Conservation (phyloP, 2,329 filamentous ascomycete species). For the Trichoderma semiorbis region DNA sequence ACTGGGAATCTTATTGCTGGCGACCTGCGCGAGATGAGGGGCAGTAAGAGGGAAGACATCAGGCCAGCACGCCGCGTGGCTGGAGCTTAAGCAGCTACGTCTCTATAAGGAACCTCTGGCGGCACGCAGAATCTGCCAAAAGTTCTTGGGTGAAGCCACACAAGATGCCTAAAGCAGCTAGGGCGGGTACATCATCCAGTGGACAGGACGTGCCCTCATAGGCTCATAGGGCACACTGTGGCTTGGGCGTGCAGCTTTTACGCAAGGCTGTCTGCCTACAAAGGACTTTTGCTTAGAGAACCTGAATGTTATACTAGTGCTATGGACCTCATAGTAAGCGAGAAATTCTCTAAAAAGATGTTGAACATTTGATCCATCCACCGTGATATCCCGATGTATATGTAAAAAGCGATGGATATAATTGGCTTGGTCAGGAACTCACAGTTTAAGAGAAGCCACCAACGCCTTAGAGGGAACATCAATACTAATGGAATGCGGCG, state of each 20-base stretch:
- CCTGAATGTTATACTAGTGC: too few species aligned
- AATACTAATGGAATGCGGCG: background rate
- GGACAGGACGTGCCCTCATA: background rate
- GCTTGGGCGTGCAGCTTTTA: background rate
- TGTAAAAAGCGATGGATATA: background rate
- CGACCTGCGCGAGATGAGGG: constrained; percentile 36
- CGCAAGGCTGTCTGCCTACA: background rate
- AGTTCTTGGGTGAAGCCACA: constrained; percentile 17
- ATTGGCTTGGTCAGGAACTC: background rate
- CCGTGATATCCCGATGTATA: background rate
- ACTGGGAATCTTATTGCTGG: constrained; percentile 29
- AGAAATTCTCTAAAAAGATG: background rate
- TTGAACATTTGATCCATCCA: background rate
- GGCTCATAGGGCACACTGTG: background rate
- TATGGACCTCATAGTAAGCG: background rate
- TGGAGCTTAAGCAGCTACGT: constrained; percentile 16
- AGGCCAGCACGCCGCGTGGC: constrained; percentile 19
- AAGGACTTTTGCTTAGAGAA: background rate
- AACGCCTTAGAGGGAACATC: background rate
- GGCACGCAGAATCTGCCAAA: constrained; percentile 17
- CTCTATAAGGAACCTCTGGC: constrained; percentile 10
- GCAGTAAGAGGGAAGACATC: constrained; percentile 36
- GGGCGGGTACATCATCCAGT: background rate
- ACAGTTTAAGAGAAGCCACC: background rate
- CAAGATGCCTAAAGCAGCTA: constrained; percentile 9